phyloP scores from a whole-genome alignment of 208 protist species.

The Trypanosoma scelopori region DNA sequence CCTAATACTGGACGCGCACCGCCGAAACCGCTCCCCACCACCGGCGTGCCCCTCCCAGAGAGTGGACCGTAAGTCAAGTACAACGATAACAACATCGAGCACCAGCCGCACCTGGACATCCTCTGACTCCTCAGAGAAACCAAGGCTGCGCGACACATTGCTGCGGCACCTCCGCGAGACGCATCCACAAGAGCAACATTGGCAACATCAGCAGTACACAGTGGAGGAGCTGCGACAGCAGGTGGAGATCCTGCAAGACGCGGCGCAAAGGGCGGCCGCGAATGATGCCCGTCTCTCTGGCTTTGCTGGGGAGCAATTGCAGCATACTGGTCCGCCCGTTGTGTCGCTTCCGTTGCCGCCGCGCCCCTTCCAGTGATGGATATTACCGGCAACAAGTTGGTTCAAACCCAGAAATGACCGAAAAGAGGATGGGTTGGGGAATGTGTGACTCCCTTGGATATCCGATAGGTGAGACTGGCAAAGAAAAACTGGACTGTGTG shows the following conservation, averaged over 20 bases:
- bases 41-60: slow-evolving; percentile 14
- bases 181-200: slow-evolving; percentile 16
- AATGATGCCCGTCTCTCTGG: not conserved
- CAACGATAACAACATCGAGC: slow-evolving; percentile 15
- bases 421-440: too few relatives aligned
- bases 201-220: not conserved
- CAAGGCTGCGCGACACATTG: slow-evolving; percentile 12
- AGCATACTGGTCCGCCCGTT: not conserved
- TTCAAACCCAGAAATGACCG: not conserved
- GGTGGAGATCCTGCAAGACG: slow-evolving; percentile 14
- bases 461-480: too few relatives aligned
- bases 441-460: too few relatives aligned
- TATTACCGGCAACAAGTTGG: not conserved
- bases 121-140: slow-evolving; percentile 7
- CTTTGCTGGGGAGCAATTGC: slow-evolving; percentile 3
- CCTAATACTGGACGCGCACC: not conserved
- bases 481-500: too few relatives aligned
- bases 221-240: slow-evolving; percentile 12
- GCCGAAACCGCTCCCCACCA: not conserved
- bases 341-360: not conserved
- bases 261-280: not conserved
- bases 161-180: slow-evolving; percentile 1
- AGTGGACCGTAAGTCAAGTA: slow-evolving; percentile 1
- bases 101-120: slow-evolving; percentile 6
- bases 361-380: not conserved